Base-by-base conservation (phyloP, 1,139 yeast genomes). In the Zygoascus hellenicus region DNA sequence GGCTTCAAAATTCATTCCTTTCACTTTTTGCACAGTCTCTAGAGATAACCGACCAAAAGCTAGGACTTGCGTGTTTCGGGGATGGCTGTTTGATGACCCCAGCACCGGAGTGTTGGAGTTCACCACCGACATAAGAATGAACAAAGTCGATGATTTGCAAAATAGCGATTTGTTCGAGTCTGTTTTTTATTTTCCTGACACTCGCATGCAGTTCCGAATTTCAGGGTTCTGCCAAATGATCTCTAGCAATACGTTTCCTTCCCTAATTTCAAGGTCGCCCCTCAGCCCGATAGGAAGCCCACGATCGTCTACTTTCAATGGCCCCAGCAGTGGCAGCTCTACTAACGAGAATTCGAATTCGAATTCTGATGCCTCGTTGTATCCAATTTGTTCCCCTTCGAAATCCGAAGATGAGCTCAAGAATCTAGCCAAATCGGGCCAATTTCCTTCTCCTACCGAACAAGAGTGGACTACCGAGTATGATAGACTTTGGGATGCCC, bases 21-120 rank as follows among this genome's bases (percentile, higher is more conserved):
- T 85, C 57, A 83, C 83, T 54, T 75, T 86, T 46, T 80, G 88
- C 46, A 84, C 92, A 11, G 77, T 83, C 37, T 85, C 81, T 54
- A 43, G 57, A 9, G 53, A 58, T 34, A 15, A 19, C 3, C n/a
- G 35, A 30, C 95, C 86, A 13, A 75, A 68, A 55, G 83, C 76
- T 46, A 69, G 95, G 55, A 83, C 94, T 0, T 77, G 87, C 53
- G 79, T 85, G 11, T 78, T 72, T 57, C 74, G 95, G 46, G 94
- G 90, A 11, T 87, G 85, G 67, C 66, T 87, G 41, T 87, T 86
- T 59, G 73, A 79, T 59, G 86, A 85, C 59, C 76, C 75, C 52
- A 72, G 77, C 49, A 81, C 83, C 38, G 87, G 85, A 58, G 78
- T 83, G 9, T 62, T 86, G 48, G 74, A 87, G 2, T 80, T 83